These are phyloP conservation scores for Zasmidium cellare DNA, from an alignment of 2,329 filamentous ascomycete species.

Conservation along the genomic window DNA sequence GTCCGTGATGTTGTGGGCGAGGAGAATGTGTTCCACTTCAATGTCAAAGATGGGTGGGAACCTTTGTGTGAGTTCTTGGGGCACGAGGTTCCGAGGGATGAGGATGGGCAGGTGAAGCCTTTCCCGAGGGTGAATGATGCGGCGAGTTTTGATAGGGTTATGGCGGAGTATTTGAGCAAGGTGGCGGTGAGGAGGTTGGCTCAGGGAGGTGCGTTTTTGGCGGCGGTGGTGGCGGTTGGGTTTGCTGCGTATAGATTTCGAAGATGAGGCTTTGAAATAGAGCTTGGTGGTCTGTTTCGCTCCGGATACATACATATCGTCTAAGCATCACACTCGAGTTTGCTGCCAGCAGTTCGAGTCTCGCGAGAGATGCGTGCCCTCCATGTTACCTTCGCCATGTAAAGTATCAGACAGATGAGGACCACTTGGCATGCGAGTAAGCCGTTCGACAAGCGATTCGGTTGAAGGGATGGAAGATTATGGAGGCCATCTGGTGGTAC, in stretches of 20 bases:
- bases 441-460: too few relatives aligned
- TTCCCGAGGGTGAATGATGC: slow-evolving; percentile 8
- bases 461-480: too few relatives aligned
- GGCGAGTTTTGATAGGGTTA: slow-evolving; percentile 4
- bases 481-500: too few relatives aligned
- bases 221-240: slow-evolving; percentile 1
- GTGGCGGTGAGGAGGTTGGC: neutral
- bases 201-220: neutral
- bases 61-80: slow-evolving; percentile 4
- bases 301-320: too few relatives aligned
- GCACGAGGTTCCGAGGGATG: neutral
- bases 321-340: too few relatives aligned
- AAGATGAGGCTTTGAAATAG: neutral
- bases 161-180: slow-evolving; percentile 5
- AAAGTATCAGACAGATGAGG: too few relatives aligned
- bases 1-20: neutral
- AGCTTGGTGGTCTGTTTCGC: too few relatives aligned
- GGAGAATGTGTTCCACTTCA: slow-evolving; percentile 3
- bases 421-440: too few relatives aligned
- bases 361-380: too few relatives aligned
- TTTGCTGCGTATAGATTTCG: neutral
- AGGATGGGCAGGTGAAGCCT: neutral
- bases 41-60: slow-evolving; percentile 3
- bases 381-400: too few relatives aligned
- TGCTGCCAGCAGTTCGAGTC: too few relatives aligned